Evolutionary conservation across 805 yeast genomes (phyloP).

Genomic region (Cyberlindnera meyerae): DNA sequence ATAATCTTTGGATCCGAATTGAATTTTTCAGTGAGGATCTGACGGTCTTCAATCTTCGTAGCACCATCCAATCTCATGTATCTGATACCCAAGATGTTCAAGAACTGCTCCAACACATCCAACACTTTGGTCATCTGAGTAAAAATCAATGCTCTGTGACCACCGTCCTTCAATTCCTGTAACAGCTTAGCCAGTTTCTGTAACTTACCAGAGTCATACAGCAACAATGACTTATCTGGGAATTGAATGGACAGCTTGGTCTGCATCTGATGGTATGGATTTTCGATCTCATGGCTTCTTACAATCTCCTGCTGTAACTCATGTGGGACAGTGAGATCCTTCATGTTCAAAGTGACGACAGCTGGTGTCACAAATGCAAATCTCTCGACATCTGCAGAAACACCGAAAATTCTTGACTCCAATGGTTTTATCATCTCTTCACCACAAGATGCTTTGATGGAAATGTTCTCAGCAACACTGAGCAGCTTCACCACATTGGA

Average conservation of each 20-base stretch:
- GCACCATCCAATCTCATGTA: slow-evolving; percentile 97
- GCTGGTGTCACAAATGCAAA: slow-evolving; percentile 87
- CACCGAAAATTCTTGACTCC: slow-evolving; percentile 32
- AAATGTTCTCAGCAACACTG: slow-evolving; percentile 30
- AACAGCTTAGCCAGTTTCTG: slow-evolving; percentile 76
- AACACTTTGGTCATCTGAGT: slow-evolving; percentile 98
- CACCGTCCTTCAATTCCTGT: slow-evolving; percentile 73
- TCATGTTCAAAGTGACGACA: slow-evolving; percentile 72
- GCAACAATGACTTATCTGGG: slow-evolving; percentile 88
- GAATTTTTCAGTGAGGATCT: slow-evolving; percentile 86
- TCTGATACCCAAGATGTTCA: slow-evolving; percentile 90
- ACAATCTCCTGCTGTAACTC: slow-evolving; percentile 27
- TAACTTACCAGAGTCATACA: slow-evolving; percentile 95
- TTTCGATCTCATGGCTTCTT: slow-evolving; percentile 28
- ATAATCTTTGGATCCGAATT: slow-evolving; percentile 82
- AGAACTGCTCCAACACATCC: slow-evolving; percentile 87
- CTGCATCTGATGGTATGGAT: slow-evolving; percentile 77
- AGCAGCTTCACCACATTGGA: slow-evolving; percentile 45
- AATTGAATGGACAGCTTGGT: slow-evolving; percentile 87
- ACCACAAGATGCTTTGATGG: slow-evolving; percentile 7
- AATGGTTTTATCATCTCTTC: slow-evolving; percentile 39
- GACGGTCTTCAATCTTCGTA: slow-evolving; percentile 95
- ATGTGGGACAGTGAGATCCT: slow-evolving; percentile 44
- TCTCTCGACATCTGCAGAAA: slow-evolving; percentile 56
- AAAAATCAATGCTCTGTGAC: slow-evolving; percentile 92